Conservation (phyloP, 768 basidiomycete genomes). For the Kwoniella botswanensis region DNA sequence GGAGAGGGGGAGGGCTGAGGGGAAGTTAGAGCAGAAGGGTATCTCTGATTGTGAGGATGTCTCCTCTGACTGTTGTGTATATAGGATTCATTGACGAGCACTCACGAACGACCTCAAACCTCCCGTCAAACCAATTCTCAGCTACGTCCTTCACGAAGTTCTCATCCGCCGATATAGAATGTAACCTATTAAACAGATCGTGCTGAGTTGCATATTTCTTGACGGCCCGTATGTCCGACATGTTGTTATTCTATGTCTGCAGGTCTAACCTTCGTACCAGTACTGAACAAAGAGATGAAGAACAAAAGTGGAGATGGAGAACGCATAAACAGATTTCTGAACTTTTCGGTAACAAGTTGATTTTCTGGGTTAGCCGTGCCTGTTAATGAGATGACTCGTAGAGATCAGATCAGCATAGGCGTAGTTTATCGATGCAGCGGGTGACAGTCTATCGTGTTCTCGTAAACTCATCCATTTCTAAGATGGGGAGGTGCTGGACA, state of each 20-base stretch:
- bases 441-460: not conserved
- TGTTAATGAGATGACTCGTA: not conserved
- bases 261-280: not conserved
- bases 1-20: not conserved
- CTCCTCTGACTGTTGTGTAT: too few species aligned
- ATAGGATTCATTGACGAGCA: conserved; percentile 35
- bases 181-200: conserved; percentile 84
- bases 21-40: conserved; percentile 49
- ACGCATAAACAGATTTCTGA: too few species aligned
- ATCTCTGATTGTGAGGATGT: too few species aligned
- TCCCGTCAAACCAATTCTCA: conserved; percentile 54
- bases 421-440: not conserved
- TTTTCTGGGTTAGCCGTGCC: not conserved
- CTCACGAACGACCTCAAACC: conserved; percentile 57
- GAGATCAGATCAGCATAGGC: not conserved
- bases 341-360: too few species aligned
- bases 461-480: not conserved
- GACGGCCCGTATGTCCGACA: conserved; percentile 30
- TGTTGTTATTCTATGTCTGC: not conserved
- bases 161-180: conserved; percentile 80
- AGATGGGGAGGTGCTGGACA: too few species aligned
- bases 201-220: conserved; percentile 51
- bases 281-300: too few species aligned
- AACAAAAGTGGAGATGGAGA: too few species aligned
- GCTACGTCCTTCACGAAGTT: conserved; percentile 69